Evolutionary conservation across 768 basidiomycete genomes (phyloP).

Genomic region (Kockovaella imperatae): DNA sequence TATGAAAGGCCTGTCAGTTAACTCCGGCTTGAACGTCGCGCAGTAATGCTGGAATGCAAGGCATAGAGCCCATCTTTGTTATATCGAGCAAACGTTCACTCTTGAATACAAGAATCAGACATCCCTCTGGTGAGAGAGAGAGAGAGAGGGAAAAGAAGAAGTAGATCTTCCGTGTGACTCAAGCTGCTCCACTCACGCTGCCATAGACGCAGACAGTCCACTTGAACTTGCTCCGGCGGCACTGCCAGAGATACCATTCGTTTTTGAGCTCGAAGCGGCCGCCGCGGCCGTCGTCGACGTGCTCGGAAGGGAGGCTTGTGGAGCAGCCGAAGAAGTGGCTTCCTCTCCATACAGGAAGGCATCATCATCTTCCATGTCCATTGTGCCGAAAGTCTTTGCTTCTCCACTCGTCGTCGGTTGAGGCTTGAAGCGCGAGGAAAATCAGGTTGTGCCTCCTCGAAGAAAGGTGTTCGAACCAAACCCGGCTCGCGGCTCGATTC

Average conservation of each 20-base stretch:
- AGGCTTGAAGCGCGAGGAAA: too few species aligned
- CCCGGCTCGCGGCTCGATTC: too few species aligned
- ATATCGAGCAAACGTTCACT: too few species aligned
- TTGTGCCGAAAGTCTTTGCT: constrained; percentile 8
- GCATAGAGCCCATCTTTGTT: too few species aligned
- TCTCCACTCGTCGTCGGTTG: too few species aligned
- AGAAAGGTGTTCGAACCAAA: too few species aligned
- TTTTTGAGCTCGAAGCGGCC: neutral
- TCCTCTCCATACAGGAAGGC: constrained; percentile 67
- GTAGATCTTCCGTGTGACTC: neutral
- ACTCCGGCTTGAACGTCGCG: neutral
- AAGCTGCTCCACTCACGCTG: constrained; percentile 14
- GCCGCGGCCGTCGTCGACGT: too few species aligned
- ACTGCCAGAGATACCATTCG: neutral
- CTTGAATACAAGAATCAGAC: too few species aligned
- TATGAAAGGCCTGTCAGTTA: neutral
- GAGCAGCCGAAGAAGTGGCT: neutral
- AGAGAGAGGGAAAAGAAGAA: neutral
- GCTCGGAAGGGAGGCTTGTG: neutral
- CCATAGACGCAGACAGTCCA: constrained; percentile 17
- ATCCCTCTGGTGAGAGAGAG: too few species aligned
- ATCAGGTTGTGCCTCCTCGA: too few species aligned
- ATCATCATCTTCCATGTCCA: constrained; percentile 61
- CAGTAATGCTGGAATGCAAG: too few species aligned
- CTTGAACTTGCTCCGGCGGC: constrained; percentile 47